A percentile compares a stretch with the other conserved stretches of the same genome.
Conservation (phyloP, 768 basidiomycete species). For the Russula olivacea region DNA sequence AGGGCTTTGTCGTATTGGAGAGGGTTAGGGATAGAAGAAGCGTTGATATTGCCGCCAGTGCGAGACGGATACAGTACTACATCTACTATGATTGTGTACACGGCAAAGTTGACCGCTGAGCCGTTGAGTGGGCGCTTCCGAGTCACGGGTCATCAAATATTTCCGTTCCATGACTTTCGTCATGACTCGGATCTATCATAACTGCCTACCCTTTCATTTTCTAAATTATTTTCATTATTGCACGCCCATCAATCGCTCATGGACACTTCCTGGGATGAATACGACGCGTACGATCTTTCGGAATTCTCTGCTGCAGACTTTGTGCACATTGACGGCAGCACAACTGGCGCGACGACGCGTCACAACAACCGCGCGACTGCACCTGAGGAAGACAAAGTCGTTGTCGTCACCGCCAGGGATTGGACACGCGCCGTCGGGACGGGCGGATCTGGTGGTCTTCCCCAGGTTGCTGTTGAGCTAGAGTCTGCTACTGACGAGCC, state of each 20-base stretch:
- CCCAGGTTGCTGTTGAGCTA: constrained; percentile 15
- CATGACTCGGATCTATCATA: no score
- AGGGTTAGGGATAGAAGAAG: no score
- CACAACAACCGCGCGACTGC: neutral
- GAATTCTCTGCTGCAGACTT: constrained; percentile 23
- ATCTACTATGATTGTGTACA: no score
- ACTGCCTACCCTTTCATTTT: no score
- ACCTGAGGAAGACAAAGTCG: neutral
- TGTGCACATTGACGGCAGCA: constrained; percentile 6
- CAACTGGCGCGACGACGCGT: neutral
- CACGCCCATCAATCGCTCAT: neutral
- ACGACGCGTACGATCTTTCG: constrained; percentile 25
- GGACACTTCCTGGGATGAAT: constrained; percentile 18
- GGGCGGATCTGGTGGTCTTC: constrained; percentile 19
- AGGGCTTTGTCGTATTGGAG: neutral
- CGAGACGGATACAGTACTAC: neutral
- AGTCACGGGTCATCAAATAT: no score
- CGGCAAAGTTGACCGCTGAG: no score
- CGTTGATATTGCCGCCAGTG: neutral
- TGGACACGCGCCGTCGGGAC: neutral
- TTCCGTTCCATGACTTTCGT: no score
- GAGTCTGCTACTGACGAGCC: constrained; percentile 16
- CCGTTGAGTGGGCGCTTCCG: no score
- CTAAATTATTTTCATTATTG: no score
- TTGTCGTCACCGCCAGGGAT: neutral